Percentiles rank a stretch among this genome's conserved stretches.
Conservation (phyloP, 257 asterid species). For the Verbena officinalis region DNA sequence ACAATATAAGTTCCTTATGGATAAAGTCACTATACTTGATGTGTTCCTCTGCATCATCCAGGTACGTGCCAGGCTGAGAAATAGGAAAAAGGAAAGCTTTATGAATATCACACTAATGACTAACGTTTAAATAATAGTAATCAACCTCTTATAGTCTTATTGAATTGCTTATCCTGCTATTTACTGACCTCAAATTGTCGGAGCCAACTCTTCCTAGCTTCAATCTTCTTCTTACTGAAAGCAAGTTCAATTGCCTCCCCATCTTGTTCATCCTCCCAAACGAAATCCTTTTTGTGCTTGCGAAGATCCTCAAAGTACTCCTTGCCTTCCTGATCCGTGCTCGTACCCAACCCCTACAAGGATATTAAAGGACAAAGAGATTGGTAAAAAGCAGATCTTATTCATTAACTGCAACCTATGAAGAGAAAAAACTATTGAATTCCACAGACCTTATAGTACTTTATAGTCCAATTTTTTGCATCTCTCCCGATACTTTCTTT, state of each 20-base stretch:
- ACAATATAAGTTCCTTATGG: conserved; percentile 91
- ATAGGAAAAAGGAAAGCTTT: not conserved
- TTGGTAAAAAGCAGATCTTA: conserved; percentile 6
- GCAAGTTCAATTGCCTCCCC: conserved; percentile 98
- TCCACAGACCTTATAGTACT: conserved; percentile 81
- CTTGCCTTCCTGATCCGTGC: conserved; percentile 87
- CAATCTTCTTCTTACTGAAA: conserved; percentile 95
- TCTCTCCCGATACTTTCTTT: conserved; percentile 58
- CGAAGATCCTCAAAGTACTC: conserved; percentile 84
- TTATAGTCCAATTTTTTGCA: conserved; percentile 80
- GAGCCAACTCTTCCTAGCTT: conserved; percentile 94
- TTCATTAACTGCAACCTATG: not conserved
- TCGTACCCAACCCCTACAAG: conserved; percentile 95
- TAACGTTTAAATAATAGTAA: not conserved
- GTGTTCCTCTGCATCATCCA: conserved; percentile 66
- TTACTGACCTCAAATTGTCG: conserved; percentile 83
- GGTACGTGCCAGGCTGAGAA: conserved; percentile 91
- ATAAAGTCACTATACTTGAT: conserved; percentile 87
- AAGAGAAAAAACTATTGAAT: not conserved
- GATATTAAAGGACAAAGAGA: conserved; percentile 14
- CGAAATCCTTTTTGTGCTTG: conserved; percentile 85
- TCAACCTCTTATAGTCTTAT: not conserved
- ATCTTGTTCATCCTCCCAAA: conserved; percentile 81
- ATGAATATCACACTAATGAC: too few species aligned
- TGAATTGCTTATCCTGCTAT: not conserved